These are phyloP conservation scores for Torulaspora maleeae DNA, from an alignment of 805 yeast genomes.

Conservation along the genomic window DNA sequence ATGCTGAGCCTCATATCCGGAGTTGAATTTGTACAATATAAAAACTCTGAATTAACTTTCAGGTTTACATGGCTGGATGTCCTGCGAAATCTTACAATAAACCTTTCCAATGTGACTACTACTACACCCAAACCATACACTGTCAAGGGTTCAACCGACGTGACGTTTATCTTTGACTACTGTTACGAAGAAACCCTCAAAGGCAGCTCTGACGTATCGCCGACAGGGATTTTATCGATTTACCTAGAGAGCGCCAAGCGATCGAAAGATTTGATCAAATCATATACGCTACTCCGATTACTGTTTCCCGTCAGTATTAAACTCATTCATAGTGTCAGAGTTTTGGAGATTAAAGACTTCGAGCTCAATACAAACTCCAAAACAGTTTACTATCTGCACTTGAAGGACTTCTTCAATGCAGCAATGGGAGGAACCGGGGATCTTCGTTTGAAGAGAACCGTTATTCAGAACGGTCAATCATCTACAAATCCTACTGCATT, in stretches of 20 bases:
- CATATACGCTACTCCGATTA: constrained; percentile 14
- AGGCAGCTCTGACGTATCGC: neutral
- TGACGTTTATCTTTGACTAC: neutral
- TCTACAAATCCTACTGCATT: constrained; percentile 10
- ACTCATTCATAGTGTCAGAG: neutral
- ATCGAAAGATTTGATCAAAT: constrained; percentile 11
- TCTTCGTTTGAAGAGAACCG: constrained; percentile 8
- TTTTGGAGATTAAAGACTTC: constrained; percentile 15
- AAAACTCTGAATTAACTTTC: constrained; percentile 10
- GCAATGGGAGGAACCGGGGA: constrained; percentile 1
- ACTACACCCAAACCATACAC: neutral
- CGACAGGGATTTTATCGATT: neutral
- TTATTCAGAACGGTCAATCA: constrained; percentile 6
- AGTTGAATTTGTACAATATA: constrained; percentile 11
- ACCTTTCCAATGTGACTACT: constrained; percentile 2
- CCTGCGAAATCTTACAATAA: constrained; percentile 1
- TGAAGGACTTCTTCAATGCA: constrained; percentile 15
- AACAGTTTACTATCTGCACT: constrained; percentile 11
- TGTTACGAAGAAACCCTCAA: constrained; percentile 1
- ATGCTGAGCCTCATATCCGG: constrained; percentile 18
- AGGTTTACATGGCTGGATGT: constrained; percentile 2
- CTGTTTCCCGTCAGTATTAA: constrained; percentile 16
- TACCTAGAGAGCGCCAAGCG: constrained; percentile 7
- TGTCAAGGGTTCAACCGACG: neutral
- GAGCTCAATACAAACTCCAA: constrained; percentile 15